Evolutionary conservation across 371 early-diverging fungal genomes (phyloP).

Genomic region (Homolaphlyctis polyrhiza): DNA sequence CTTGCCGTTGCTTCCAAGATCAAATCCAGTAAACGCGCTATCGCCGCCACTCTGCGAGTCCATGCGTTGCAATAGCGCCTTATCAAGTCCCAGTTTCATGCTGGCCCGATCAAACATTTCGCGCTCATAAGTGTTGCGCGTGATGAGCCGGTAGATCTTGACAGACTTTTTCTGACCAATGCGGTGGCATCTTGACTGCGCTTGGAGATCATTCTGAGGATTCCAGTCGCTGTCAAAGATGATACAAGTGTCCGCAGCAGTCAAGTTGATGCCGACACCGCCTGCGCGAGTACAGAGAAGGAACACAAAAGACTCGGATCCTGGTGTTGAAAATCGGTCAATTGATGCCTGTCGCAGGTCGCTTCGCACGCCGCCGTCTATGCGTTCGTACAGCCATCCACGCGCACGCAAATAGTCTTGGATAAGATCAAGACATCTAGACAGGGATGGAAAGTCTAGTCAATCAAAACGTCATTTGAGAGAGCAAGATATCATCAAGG

Average conservation of each 20-base stretch:
- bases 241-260: slow-evolving; percentile 99
- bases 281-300: slow-evolving; percentile 84
- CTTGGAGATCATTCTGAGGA: slow-evolving; percentile 93
- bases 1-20: slow-evolving; percentile 17
- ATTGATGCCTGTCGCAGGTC: slow-evolving; percentile 92
- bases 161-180: slow-evolving; percentile 95
- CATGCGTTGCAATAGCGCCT: slow-evolving; percentile 82
- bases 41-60: slow-evolving; percentile 39
- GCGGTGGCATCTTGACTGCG: slow-evolving; percentile 89
- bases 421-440: slow-evolving; percentile 82
- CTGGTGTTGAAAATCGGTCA: slow-evolving; percentile 83
- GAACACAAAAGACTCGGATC: slow-evolving; percentile 72
- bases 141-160: slow-evolving; percentile 71
- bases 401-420: slow-evolving; percentile 82
- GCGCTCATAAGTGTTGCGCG: slow-evolving; percentile 88
- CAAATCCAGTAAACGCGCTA: slow-evolving; percentile 18
- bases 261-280: slow-evolving; percentile 99
- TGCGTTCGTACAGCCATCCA: slow-evolving; percentile 77
- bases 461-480: slow-evolving; percentile 92
- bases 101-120: slow-evolving; percentile 97
- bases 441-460: neutral
- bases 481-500: slow-evolving; percentile 84
- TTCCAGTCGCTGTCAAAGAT: slow-evolving; percentile 98
- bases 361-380: slow-evolving; percentile 84
- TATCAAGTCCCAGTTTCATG: slow-evolving; percentile 87